Base-by-base conservation (phyloP, 2,329 filamentous ascomycete genomes). In the Nannizziopsis barbatae region DNA sequence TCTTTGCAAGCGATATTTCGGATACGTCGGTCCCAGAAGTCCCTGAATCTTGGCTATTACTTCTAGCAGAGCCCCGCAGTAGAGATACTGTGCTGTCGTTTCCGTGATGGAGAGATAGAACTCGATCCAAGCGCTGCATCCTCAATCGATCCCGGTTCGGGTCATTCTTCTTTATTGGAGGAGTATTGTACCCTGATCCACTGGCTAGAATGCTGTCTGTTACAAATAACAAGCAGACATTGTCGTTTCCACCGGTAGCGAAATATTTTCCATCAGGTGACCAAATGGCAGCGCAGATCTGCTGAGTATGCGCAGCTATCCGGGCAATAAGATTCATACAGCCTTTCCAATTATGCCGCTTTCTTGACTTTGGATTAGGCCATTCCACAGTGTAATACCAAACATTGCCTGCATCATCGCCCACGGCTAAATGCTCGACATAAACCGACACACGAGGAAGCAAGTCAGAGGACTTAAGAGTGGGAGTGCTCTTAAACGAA, bases 271-370 rank as follows among this genome's bases (percentile, higher is more conserved):
- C 87, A 58, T 86, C 79, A 2, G 72, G 71, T 2, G 87, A 89
- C 86, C 89, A 96, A 2, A 85, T 77, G n/a, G 98, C 71, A 1
- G 90, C 90, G 59, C 92, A 98, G 47, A 98, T 83, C 60, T 96
- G 89, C 65, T 95, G 88, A 1, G 75, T 79, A 62, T 96, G 90
- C 6, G 86, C 79, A 30, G 75, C 75, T 57, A 96, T 82, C 55
- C 81, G 81, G 17, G 84, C 82, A 45, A 95, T 70, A 18, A 95
- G 71, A 1, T 77, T 86, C 71, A 94, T 81, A 31, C 80, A 75
- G 11, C 89, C 88, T 27, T 79, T 75, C 86, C 86, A 94, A 44
- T 75, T 77, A 60, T 83, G 77, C 5, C 86, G 73, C 58, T 85
- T 80, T 68, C 74, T 80, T 17, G 53, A 50, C 27, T 62, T 66